Conservation (phyloP, 1,139 yeast genomes). For the Kluyveromyces sp. region DNA sequence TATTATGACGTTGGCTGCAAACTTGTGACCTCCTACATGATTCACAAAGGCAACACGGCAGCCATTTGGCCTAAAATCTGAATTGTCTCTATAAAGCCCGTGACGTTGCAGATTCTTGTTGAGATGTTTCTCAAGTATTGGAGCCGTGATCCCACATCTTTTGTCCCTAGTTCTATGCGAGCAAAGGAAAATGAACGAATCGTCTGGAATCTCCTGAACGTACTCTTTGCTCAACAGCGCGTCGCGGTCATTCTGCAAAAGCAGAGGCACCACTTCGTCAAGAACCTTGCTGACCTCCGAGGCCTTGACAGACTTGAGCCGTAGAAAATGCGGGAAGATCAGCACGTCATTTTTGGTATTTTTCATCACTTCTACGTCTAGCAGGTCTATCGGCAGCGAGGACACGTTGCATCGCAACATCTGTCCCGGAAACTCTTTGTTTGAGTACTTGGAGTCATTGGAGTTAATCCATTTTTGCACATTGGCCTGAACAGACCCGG, state of each 20-base stretch:
- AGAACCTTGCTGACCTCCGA: slow-evolving; percentile 43
- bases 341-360: slow-evolving; percentile 51
- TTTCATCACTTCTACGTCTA: slow-evolving; percentile 38
- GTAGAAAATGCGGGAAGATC: slow-evolving; percentile 72
- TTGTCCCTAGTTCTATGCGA: slow-evolving; percentile 90
- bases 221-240: slow-evolving; percentile 16
- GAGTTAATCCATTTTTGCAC: slow-evolving; percentile 43
- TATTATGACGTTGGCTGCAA: slow-evolving; percentile 78
- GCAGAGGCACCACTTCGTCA: slow-evolving; percentile 38
- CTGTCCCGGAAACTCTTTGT: slow-evolving; percentile 27
- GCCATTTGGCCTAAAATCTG: slow-evolving; percentile 70
- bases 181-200: slow-evolving; percentile 66
- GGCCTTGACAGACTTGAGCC: slow-evolving; percentile 49
- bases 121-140: slow-evolving; percentile 76
- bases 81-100: slow-evolving; percentile 64
- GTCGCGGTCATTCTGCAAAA: slow-evolving; percentile 30
- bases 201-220: slow-evolving; percentile 38
- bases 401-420: slow-evolving; percentile 48
- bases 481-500: slow-evolving; percentile 45
- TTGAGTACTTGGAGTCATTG: slow-evolving; percentile 19
- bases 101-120: slow-evolving; percentile 64
- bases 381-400: slow-evolving; percentile 41
- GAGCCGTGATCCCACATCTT: slow-evolving; percentile 90
- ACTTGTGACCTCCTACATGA: slow-evolving; percentile 96
- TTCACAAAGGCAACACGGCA: slow-evolving; percentile 62